Percentiles rank a stretch among this genome's conserved stretches.
These are phyloP conservation scores for Ceriops tagal DNA, from an alignment of 345 rosid species.

Conservation along the genomic window DNA sequence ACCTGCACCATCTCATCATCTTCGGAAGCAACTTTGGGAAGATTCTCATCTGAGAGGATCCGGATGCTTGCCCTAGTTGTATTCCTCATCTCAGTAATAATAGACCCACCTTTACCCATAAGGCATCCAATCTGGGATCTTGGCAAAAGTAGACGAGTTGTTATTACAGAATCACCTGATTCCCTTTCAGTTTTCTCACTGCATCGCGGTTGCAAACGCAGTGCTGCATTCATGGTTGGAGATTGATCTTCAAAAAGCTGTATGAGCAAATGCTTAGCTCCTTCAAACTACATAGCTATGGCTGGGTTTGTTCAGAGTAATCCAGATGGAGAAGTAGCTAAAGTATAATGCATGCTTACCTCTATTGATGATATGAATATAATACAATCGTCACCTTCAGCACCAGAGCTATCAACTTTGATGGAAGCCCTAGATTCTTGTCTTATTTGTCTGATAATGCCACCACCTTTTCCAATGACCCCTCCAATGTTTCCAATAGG, in stretches of 20 bases:
- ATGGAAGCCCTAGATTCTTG: constrained; percentile 35
- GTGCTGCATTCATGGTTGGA: constrained; percentile 31
- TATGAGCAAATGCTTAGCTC: background rate
- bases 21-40: constrained; percentile 31
- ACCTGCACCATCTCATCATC: constrained; percentile 42
- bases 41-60: constrained; percentile 27
- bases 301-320: background rate
- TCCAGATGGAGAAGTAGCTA: background rate
- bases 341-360: constrained; percentile 14
- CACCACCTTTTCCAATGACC: constrained; percentile 35
- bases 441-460: constrained; percentile 29
- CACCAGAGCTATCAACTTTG: constrained; percentile 34
- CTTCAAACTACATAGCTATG: background rate
- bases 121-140: constrained; percentile 37
- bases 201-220: constrained; percentile 36
- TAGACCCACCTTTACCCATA: constrained; percentile 39
- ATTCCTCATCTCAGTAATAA: constrained; percentile 36
- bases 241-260: constrained; percentile 32
- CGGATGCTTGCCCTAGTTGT: constrained; percentile 32
- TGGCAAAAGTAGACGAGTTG: constrained; percentile 33
- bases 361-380: constrained; percentile 36
- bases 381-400: constrained; percentile 37
- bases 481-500: constrained; percentile 32
- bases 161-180: constrained; percentile 32
- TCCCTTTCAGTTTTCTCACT: constrained; percentile 37